Evolutionary conservation across 116 monocot species (phyloP), one percentile per base, ranked within the genome.

Genomic region (Phalaenopsis hybrid): DNA sequence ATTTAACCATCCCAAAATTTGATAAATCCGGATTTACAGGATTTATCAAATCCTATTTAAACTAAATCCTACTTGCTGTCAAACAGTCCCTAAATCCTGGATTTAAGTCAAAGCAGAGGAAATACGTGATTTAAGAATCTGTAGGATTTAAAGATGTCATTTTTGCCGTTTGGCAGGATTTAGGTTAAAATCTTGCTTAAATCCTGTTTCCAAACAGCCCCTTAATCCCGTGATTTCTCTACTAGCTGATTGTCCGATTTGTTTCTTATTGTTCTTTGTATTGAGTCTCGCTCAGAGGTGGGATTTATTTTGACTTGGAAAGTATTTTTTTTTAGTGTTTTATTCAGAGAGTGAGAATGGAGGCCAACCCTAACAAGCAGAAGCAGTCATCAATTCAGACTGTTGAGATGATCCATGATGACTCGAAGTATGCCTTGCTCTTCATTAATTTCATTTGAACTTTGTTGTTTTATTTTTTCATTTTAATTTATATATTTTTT

Each of bases 361-460:
- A 46, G 44, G 46, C 18, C 7, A 75, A 46, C 1, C 6, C 45
- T 44, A 46, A 17, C 17, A 8, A 75, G 46, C 46, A 46, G 41
- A 10, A 46, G 44, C 75, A 75, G 8, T 46, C 46, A 45, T 75
- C 41, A 37, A 72, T n/a, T 48, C 46, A n/a, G n/a, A n/a, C n/a
- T n/a, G n/a, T 45, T 75, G 63, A 63, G 16, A 37, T 72, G 57
- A 75, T 75, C 57, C 25, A 57, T 75, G 79, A 59, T 31, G 73
- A 57, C 4, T 84, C 18, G n/a, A 74, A 79, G 84, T 84, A 74
- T 74, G 74, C 34, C 68, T 33, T 77, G 45, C 55, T 61, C 1
- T 72, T 72, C 41, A 13, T 72, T 72, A 25, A 23, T 37, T 72
- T 37, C 15, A 34, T 41, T 28, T 41, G 72, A 72, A 72, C 8